Conservation (phyloP, 176 grass and related monocot genomes). For the Ampelocalamus luodianensis region DNA sequence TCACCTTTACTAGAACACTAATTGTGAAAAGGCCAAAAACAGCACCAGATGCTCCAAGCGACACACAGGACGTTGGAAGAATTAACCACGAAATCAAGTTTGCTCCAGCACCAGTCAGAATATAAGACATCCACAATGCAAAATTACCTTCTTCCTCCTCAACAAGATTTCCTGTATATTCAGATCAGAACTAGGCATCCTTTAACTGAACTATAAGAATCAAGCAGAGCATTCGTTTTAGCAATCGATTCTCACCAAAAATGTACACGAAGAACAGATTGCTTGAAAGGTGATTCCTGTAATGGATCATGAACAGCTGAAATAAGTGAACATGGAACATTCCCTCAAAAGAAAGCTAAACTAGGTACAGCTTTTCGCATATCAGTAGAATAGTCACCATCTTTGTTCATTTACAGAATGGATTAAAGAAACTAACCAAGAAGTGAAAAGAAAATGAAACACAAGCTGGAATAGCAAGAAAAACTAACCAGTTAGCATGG, state of each 20-base stretch:
- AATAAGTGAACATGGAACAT: conserved; percentile 31
- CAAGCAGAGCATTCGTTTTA: conserved; percentile 36
- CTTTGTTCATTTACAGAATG: conserved; percentile 5
- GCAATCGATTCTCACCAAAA: conserved; percentile 85
- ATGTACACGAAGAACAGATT: conserved; percentile 99
- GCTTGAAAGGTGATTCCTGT: conserved; percentile 98
- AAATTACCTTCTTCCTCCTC: conserved; percentile 94
- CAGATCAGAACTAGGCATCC: conserved; percentile 32
- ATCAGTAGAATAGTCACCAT: neutral
- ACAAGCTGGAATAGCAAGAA: conserved; percentile 13
- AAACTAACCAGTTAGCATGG: conserved; percentile 89
- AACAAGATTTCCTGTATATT: conserved; percentile 87
- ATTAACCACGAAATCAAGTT: conserved; percentile 91
- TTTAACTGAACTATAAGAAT: conserved; percentile 40
- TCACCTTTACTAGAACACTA: conserved; percentile 98
- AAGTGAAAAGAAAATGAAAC: conserved; percentile 19
- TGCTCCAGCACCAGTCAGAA: conserved; percentile 90
- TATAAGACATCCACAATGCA: conserved; percentile 96
- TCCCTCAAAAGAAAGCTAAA: conserved; percentile 31
- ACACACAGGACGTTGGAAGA: conserved; percentile 77
- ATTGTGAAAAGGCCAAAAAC: conserved; percentile 99
- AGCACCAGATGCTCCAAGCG: conserved; percentile 92
- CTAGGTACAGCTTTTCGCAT: conserved; percentile 16
- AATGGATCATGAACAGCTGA: conserved; percentile 31
- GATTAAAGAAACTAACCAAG: conserved; percentile 8